Evolutionary conservation across 805 yeast genomes (phyloP).

Genomic region (Saccharomycopsis sp.): DNA sequence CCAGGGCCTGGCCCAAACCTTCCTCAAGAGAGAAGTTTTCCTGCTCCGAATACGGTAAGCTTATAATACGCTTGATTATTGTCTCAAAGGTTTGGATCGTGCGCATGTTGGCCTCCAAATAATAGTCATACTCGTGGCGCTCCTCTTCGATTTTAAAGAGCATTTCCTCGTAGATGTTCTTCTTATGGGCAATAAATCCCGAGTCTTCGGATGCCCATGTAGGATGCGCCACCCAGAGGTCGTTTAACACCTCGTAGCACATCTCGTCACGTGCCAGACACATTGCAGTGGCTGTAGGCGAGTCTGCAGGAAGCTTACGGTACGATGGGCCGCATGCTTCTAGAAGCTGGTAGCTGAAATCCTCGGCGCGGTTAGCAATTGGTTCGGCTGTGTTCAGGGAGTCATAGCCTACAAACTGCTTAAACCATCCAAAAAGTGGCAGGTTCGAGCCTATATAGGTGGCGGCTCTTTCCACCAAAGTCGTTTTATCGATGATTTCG

Average conservation of each 20-base stretch:
- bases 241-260: slow-evolving; percentile 98
- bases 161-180: slow-evolving; percentile 96
- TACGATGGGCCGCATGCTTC: slow-evolving; percentile 21
- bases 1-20: slow-evolving; percentile 87
- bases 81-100: slow-evolving; percentile 95
- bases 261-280: slow-evolving; percentile 97
- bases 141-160: slow-evolving; percentile 94
- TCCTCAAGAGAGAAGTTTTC: slow-evolving; percentile 83
- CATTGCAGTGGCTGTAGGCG: slow-evolving; percentile 86
- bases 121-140: slow-evolving; percentile 93
- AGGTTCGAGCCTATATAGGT: slow-evolving; percentile 76
- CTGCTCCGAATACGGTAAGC: slow-evolving; percentile 88
- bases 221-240: slow-evolving; percentile 99
- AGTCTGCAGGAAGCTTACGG: slow-evolving; percentile 75
- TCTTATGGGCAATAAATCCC: slow-evolving; percentile 97
- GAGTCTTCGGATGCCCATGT: slow-evolving; percentile 99
- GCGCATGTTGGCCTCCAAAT: slow-evolving; percentile 90
- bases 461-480: slow-evolving; percentile 77
- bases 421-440: slow-evolving; percentile 87
- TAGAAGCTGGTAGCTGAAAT: slow-evolving; percentile 10
- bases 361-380: not conserved
- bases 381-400: not conserved
- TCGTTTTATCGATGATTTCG: slow-evolving; percentile 77
- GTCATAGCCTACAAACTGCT: slow-evolving; percentile 81
- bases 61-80: slow-evolving; percentile 87